Evolutionary conservation across 2,329 filamentous ascomycete genomes (phyloP).

Genomic region (Capronia coronata): DNA sequence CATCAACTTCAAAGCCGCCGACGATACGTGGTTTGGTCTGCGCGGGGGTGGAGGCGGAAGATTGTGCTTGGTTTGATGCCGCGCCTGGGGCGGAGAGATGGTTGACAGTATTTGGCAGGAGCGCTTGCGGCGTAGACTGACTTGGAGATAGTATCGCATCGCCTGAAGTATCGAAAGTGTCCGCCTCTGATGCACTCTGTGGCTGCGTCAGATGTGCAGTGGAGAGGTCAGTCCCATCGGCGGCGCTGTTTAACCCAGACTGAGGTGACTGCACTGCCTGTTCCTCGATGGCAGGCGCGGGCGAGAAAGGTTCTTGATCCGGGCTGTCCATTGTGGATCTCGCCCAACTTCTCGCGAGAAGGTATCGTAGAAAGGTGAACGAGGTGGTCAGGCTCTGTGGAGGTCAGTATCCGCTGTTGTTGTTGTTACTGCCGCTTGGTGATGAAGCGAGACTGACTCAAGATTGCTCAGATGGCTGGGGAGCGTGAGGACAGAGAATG

Average conservation of each 20-base stretch:
- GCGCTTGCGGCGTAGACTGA: slow-evolving; percentile 22
- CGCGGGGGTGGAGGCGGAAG: slow-evolving; percentile 37
- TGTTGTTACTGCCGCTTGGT: not conserved
- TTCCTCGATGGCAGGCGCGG: slow-evolving; percentile 2
- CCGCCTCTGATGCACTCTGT: slow-evolving; percentile 13
- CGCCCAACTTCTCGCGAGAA: not conserved
- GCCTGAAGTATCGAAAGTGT: slow-evolving; percentile 14
- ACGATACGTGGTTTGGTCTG: slow-evolving; percentile 39
- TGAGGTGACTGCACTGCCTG: slow-evolving; percentile 9
- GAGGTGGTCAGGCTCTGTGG: not conserved
- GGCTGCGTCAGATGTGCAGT: slow-evolving; percentile 5
- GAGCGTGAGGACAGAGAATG: not conserved
- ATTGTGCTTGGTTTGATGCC: slow-evolving; percentile 11
- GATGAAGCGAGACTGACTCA: not conserved
- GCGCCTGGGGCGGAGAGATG: slow-evolving; percentile 16
- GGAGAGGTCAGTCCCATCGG: not conserved
- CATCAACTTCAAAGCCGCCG: slow-evolving; percentile 58
- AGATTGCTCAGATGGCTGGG: not conserved
- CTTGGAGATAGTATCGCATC: slow-evolving; percentile 26
- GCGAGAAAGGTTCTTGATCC: slow-evolving; percentile 10
- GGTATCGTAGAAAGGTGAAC: not conserved
- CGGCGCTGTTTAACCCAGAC: slow-evolving; percentile 2
- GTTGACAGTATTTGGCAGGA: slow-evolving; percentile 20
- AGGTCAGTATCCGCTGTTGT: slow-evolving; percentile 3
- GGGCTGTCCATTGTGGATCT: slow-evolving; percentile 12